phyloP scores from a whole-genome alignment of 1,139 yeast species.

The Candida tunisiensis region DNA sequence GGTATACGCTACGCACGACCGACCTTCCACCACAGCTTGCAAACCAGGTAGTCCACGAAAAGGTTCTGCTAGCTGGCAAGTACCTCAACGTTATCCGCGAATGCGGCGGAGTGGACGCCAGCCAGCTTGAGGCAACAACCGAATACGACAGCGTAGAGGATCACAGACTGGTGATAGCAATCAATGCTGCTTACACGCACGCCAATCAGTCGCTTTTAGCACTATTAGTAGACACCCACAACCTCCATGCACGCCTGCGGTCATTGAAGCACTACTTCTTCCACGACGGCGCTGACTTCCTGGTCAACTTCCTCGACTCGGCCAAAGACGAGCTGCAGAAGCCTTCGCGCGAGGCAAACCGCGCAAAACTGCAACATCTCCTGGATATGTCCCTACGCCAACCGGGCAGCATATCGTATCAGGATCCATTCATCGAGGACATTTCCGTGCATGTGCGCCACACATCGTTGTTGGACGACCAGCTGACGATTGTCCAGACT shows the following conservation, averaged over 20 bases:
- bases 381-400: slow-evolving; percentile 23
- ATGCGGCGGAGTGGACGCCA: slow-evolving; percentile 26
- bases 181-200: slow-evolving; percentile 45
- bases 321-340: slow-evolving; percentile 26
- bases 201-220: slow-evolving; percentile 51
- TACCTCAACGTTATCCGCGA: slow-evolving; percentile 56
- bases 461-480: slow-evolving; percentile 3
- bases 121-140: slow-evolving; percentile 11
- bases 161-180: slow-evolving; percentile 33
- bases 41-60: slow-evolving; percentile 36
- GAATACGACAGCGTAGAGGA: slow-evolving; percentile 37
- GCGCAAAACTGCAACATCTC: slow-evolving; percentile 23
- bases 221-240: slow-evolving; percentile 44
- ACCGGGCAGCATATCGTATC: slow-evolving; percentile 21
- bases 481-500: background rate
- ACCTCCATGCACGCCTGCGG: slow-evolving; percentile 23
- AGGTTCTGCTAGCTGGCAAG: slow-evolving; percentile 72
- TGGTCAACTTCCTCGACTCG: slow-evolving; percentile 26
- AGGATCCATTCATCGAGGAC: slow-evolving; percentile 2
- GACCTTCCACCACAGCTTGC: slow-evolving; percentile 57
- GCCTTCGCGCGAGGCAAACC: slow-evolving; percentile 21
- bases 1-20: slow-evolving; percentile 58
- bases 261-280: slow-evolving; percentile 38
- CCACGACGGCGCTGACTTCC: slow-evolving; percentile 35
- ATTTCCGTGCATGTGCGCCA: slow-evolving; percentile 1